phyloP scores from a whole-genome alignment of 345 rosid genomes.

The Turritis glabra region DNA sequence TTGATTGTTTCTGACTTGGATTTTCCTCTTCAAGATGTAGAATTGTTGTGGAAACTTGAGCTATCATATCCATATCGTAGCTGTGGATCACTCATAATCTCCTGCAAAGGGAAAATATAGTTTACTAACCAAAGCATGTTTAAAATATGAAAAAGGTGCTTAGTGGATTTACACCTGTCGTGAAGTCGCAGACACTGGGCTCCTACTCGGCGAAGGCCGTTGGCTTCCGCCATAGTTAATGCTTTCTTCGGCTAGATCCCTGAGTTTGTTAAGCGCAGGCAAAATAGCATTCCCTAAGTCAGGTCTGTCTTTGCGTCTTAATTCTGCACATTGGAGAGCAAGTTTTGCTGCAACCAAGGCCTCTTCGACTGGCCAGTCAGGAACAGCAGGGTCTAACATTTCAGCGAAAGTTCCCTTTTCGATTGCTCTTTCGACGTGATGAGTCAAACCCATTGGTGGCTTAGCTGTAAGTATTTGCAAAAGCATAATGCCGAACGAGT shows the following conservation, averaged over 20 bases:
- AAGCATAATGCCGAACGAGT: conserved; percentile 78
- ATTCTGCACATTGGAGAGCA: conserved; percentile 70
- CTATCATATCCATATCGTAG: conserved; percentile 40
- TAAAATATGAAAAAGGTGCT: neutral
- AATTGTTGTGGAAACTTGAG: conserved; percentile 24
- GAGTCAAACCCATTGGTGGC: conserved; percentile 89
- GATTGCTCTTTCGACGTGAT: conserved; percentile 60
- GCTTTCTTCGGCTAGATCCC: conserved; percentile 57
- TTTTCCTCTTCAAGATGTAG: neutral
- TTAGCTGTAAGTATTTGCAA: conserved; percentile 83
- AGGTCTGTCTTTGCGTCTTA: conserved; percentile 88
- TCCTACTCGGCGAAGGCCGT: conserved; percentile 30
- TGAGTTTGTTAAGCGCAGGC: conserved; percentile 73
- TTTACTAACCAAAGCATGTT: neutral
- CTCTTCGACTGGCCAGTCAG: conserved; percentile 80
- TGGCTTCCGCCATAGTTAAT: conserved; percentile 26
- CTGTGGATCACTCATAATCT: conserved; percentile 41
- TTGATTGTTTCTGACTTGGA: neutral
- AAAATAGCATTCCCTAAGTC: conserved; percentile 62
- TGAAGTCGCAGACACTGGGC: conserved; percentile 34
- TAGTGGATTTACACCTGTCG: conserved; percentile 37
- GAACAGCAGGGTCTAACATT: conserved; percentile 57
- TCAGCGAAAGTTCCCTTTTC: conserved; percentile 55
- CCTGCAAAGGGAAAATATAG: conserved; percentile 38
- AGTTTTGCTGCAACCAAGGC: conserved; percentile 59